Base-by-base conservation (phyloP, 495 filamentous ascomycete genomes). In the Parathielavia hyrcaniae region DNA sequence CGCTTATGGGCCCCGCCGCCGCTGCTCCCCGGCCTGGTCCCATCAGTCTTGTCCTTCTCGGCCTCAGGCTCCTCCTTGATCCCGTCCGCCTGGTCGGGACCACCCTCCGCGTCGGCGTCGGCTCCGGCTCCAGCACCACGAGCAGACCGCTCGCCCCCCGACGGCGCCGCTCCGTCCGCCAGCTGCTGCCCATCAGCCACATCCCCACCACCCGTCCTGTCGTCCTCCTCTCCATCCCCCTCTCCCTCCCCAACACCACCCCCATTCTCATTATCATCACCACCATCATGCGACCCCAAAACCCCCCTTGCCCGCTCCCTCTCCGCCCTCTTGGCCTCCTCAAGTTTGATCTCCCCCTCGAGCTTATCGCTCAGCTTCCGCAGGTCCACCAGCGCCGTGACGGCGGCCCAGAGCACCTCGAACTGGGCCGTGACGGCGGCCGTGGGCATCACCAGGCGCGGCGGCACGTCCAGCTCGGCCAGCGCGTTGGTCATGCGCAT, bases 301-400 rank as follows among this genome's bases (percentile, higher is more conserved):
- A 32, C 40, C 60, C 32, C 66, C 53, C 50, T 58, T 2, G 61
- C 64, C 64, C 73, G 75, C 61, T 86, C 86, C 55, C 81, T 73
- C 61, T 86, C 84, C 0, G 79, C 82, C 62, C 78, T 77, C 74
- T 76, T 83, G 30, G 82, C 83, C 67, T 84, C 82, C 47, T 88
- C 75, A 2, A 95, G 74, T 56, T 81, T 83, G 53, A 95, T 83
- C 73, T 98, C 93, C 13, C 82, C 83, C 52, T 91, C 88, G 0
- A 96, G 73, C 71, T 95, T 95, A 70, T 98, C 93, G 6, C 79
- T 75, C 11, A 90, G 70, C 73, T 96, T 97, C 55, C 89, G 77
- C 12, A 87, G 76, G 61, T 98, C 93, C 1, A 98, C 78, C 17
- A 98, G 71, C 13, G 80, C 68, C 35, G 85, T 82, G 45, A 98